Conservation (phyloP, 768 basidiomycete genomes). For the Suillus decipiens region DNA sequence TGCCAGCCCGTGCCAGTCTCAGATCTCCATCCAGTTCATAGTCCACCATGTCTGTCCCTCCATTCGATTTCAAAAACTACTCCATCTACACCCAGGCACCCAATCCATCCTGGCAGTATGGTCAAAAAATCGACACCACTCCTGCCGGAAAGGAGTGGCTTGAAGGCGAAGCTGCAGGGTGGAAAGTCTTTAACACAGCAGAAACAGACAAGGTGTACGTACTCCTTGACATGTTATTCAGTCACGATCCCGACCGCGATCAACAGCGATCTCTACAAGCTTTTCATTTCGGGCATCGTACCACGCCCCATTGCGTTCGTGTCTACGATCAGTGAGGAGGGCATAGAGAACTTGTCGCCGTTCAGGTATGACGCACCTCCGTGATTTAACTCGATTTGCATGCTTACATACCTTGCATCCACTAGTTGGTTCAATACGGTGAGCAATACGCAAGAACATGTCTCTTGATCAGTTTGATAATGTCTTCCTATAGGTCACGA, state of each 20-base stretch:
- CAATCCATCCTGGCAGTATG: constrained; percentile 34
- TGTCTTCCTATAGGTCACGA: constrained; percentile 18
- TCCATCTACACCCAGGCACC: constrained; percentile 32
- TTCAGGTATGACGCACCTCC: constrained; percentile 35
- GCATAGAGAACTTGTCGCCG: constrained; percentile 43
- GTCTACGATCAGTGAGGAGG: constrained; percentile 36
- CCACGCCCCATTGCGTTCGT: constrained; percentile 50
- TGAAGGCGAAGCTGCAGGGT: constrained; percentile 37
- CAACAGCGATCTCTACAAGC: constrained; percentile 30
- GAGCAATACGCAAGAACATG: background rate
- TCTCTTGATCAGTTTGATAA: background rate
- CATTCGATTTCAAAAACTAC: constrained; percentile 22
- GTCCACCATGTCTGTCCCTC: constrained; percentile 29
- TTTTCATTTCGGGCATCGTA: constrained; percentile 40
- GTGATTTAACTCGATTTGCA: background rate
- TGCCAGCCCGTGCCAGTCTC: background rate
- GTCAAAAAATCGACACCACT: constrained; percentile 31
- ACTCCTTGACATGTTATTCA: background rate
- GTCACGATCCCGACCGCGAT: background rate
- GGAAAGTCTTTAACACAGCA: constrained; percentile 34
- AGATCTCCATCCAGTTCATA: background rate
- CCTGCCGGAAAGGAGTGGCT: constrained; percentile 35
- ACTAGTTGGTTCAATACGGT: constrained; percentile 33
- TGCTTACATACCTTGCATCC: background rate
- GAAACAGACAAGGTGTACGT: constrained; percentile 30